Base-by-base conservation (phyloP, 2,329 filamentous ascomycete genomes). In the Claviceps pusilla region DNA sequence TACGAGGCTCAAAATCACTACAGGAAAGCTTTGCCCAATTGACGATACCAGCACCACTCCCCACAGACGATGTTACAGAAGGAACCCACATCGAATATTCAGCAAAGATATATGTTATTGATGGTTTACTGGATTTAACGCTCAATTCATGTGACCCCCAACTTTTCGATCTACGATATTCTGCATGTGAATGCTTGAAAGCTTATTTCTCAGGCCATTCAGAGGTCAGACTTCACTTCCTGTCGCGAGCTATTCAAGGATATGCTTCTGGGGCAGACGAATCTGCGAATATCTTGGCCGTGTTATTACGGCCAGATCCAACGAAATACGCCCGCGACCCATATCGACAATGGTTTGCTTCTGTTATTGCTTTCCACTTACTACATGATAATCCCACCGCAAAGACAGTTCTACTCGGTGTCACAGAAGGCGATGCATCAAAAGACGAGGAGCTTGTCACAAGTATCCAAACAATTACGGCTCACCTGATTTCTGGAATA, bases 361-460 rank as follows among this genome's bases (percentile, higher is more conserved):
- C 87, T 48, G 83, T 90, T 31, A 80, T 97, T 53, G 78, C 93
- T 58, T 86, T 95, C 60, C 90, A 97, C 62, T 74, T 98, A 11
- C 70, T 97, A 19, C 86, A 84, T 57, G 87, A 95, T 56, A 86
- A 93, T 60, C 72, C 80, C 3, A 80, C 87, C 59, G 87, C 87
- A 1, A 97, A 97, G 66, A 76, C 77, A 6, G 76, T 86, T 51
- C 83, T 90, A 19, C 88, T 94, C 77, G 77, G 78, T 28, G 83
- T 98, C 24, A 88, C 83, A 0, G 91, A 97, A 68, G 93, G 93
- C 11, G 88, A 97, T 66, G 87, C 87, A 28, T 83, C 85, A 39
- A 87, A 78, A 60, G 93, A 91, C 4, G 93, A 98, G 71, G 93
- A 98, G 68, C 89, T 96, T 12, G 85, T 98, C 12, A 96, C 91